phyloP scores from a whole-genome alignment of 1,284 basidiomycete species.

The Naganishia liquefaciens region DNA sequence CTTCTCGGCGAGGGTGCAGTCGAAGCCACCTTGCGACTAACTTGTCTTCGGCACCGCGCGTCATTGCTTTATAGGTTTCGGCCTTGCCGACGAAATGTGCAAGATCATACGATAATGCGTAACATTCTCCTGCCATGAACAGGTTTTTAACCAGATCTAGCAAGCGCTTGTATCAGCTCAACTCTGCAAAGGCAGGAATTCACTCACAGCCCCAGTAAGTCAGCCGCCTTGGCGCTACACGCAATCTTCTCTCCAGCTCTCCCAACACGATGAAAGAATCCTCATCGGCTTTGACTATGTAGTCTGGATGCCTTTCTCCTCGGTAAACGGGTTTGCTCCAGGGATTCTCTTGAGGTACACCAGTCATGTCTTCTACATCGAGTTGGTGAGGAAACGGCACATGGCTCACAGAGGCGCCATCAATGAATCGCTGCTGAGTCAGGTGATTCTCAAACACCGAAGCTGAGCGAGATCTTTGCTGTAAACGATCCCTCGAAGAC shows the following conservation, averaged over 20 bases:
- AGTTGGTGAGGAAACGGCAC: no score
- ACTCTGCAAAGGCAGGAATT: not conserved
- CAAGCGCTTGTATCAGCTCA: not conserved
- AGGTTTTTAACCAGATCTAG: constrained; percentile 80
- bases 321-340: constrained; percentile 36
- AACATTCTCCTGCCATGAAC: constrained; percentile 96
- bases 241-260: constrained; percentile 81
- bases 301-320: constrained; percentile 68
- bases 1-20: constrained; percentile 74
- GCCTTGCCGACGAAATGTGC: constrained; percentile 85
- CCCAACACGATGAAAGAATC: constrained; percentile 92
- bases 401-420: not conserved
- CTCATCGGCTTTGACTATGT: constrained; percentile 88
- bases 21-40: constrained; percentile 90
- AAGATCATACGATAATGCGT: constrained; percentile 85
- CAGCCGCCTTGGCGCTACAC: constrained; percentile 68
- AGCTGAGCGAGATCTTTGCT: not conserved
- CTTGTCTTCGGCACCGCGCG: constrained; percentile 89
- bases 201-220: constrained; percentile 83
- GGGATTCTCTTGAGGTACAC: not conserved
- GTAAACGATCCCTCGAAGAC: not conserved
- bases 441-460: not conserved
- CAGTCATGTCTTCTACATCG: no score
- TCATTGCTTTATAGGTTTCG: constrained; percentile 65
- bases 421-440: not conserved